Conservation (phyloP, 2,329 filamentous ascomycete genomes). For the Metarhizium rileyi region DNA sequence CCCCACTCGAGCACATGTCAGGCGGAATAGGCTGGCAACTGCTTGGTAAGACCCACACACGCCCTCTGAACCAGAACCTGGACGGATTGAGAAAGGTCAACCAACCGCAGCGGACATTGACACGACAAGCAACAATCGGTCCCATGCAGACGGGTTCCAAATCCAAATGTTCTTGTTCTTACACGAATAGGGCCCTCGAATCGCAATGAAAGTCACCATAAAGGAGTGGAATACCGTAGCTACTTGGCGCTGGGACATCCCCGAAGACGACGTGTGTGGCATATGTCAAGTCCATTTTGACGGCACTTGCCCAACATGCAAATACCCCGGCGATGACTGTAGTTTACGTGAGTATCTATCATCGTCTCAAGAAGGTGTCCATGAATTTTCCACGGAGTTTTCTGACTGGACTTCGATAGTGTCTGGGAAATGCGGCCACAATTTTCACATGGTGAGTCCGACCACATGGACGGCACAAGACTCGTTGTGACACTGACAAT, state of each 20-base stretch:
- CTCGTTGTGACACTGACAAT: slow-evolving; percentile 1
- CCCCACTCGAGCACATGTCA: slow-evolving; percentile 2
- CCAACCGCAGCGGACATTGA: not conserved
- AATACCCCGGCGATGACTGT: slow-evolving; percentile 94
- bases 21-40: not conserved
- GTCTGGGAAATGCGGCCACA: slow-evolving; percentile 92
- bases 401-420: slow-evolving; percentile 41
- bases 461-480: not conserved
- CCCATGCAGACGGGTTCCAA: not conserved
- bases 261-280: slow-evolving; percentile 93
- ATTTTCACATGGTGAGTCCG: slow-evolving; percentile 79
- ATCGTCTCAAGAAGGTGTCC: not conserved
- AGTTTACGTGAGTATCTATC: slow-evolving; percentile 60
- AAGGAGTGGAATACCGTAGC: slow-evolving; percentile 89
- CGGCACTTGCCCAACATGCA: slow-evolving; percentile 94
- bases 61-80: too few relatives aligned
- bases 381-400: not conserved
- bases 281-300: slow-evolving; percentile 98
- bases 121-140: not conserved
- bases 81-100: too few relatives aligned
- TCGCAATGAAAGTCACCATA: slow-evolving; percentile 84
- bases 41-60: not conserved
- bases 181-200: not conserved
- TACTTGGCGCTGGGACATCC: slow-evolving; percentile 96
- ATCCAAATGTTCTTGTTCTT: not conserved